Evolutionary conservation across 495 filamentous ascomycete genomes (phyloP).

Genomic region (Hypoxylon trugodes): DNA sequence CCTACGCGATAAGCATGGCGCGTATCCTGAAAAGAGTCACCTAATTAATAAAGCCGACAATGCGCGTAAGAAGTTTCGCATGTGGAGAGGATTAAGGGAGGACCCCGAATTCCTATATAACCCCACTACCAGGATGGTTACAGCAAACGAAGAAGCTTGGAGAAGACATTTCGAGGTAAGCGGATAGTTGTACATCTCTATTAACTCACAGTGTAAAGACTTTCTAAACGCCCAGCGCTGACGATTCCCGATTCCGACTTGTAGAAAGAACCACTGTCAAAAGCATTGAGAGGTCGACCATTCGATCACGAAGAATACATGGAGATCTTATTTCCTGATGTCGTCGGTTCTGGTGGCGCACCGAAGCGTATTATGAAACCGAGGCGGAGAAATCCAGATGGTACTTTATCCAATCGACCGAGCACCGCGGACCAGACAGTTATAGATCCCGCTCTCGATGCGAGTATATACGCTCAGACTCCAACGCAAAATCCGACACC

Average conservation of each 20-base stretch:
- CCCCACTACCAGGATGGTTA: constrained; percentile 51
- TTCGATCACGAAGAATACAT: constrained; percentile 62
- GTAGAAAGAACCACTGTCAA: constrained; percentile 58
- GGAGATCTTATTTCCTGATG: constrained; percentile 60
- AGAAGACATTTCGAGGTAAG: constrained; percentile 55
- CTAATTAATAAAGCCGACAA: constrained; percentile 65
- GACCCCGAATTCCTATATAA: constrained; percentile 60
- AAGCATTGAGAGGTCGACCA: constrained; percentile 55
- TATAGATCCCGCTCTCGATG: constrained; percentile 40
- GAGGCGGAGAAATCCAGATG: constrained; percentile 50
- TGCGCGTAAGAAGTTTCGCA: constrained; percentile 62
- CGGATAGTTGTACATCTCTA: constrained; percentile 6
- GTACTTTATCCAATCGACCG: constrained; percentile 32
- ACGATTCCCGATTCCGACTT: too few relatives aligned
- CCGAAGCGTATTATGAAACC: constrained; percentile 61
- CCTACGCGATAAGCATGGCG: constrained; percentile 55
- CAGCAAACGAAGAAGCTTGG: constrained; percentile 59
- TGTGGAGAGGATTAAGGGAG: constrained; percentile 60
- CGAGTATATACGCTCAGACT: constrained; percentile 30
- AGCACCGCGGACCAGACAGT: constrained; percentile 33
- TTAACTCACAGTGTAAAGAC: too few relatives aligned
- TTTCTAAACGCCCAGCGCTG: too few relatives aligned
- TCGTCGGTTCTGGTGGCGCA: constrained; percentile 58
- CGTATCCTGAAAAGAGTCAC: constrained; percentile 59
- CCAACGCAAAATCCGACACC: constrained; percentile 31